phyloP scores from a whole-genome alignment of 768 basidiomycete genomes.

The Podaxis pistillaris region DNA sequence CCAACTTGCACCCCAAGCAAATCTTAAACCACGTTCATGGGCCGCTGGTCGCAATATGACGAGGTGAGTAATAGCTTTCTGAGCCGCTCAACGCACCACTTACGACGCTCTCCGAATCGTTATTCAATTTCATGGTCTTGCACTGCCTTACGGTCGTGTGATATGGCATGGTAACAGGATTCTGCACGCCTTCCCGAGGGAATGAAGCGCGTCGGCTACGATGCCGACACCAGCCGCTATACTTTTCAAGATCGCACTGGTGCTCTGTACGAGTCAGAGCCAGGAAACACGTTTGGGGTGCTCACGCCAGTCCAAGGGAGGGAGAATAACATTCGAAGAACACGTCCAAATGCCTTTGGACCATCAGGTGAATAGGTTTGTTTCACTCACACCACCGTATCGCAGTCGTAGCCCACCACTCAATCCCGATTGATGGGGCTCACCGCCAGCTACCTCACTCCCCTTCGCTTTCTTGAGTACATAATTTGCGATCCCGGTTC shows the following conservation, averaged over 20 bases:
- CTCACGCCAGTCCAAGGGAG: conserved; percentile 32
- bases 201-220: conserved; percentile 50
- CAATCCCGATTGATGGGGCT: background rate
- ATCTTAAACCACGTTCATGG: conserved; percentile 19
- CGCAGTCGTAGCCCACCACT: background rate
- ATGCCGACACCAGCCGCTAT: conserved; percentile 50
- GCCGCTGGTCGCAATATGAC: conserved; percentile 46
- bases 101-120: background rate
- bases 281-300: conserved; percentile 43
- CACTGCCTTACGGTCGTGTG: background rate
- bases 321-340: conserved; percentile 4
- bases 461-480: background rate
- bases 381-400: background rate
- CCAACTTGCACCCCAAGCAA: background rate
- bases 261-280: conserved; percentile 40
- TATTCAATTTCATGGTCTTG: background rate
- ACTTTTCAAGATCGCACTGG: conserved; percentile 48
- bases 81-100: background rate
- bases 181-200: conserved; percentile 47
- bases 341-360: conserved; percentile 3
- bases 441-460: background rate
- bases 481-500: background rate
- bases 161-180: conserved; percentile 34
- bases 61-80: conserved; percentile 28
- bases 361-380: background rate